These are phyloP conservation scores for Arthroderma sp. DNA, from an alignment of 2,329 filamentous ascomycete genomes.

Conservation along the genomic window DNA sequence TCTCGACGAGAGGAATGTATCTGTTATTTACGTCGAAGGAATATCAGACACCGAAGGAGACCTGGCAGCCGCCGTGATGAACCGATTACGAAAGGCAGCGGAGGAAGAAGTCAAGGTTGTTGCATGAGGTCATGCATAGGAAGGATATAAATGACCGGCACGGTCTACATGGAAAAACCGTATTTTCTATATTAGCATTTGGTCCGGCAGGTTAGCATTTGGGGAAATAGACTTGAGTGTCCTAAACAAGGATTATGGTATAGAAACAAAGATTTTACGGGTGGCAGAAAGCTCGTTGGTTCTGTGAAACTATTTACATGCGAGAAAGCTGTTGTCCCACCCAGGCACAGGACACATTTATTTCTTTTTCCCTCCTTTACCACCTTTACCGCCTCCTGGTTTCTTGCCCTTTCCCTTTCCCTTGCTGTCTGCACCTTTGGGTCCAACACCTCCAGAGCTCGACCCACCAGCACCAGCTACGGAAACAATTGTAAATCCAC, in stretches of 20 bases:
- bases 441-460: conserved; percentile 18
- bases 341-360: not conserved
- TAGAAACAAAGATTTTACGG: not conserved
- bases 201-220: not conserved
- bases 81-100: conserved; percentile 66
- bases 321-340: not conserved
- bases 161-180: not conserved
- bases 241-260: not conserved
- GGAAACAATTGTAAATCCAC: conserved; percentile 28
- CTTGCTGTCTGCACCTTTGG: conserved; percentile 15
- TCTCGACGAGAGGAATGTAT: conserved; percentile 65
- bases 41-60: conserved; percentile 60
- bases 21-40: conserved; percentile 83
- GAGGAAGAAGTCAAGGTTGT: conserved; percentile 38
- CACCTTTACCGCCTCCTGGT: conserved; percentile 23
- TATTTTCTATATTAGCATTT: not conserved
- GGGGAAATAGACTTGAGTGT: not conserved
- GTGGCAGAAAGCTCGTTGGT: not conserved
- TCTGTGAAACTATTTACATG: not conserved
- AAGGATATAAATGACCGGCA: not conserved
- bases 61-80: conserved; percentile 78
- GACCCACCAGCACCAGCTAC: conserved; percentile 31
- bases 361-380: conserved; percentile 22
- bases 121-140: not conserved
- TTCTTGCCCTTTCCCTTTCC: conserved; percentile 18